phyloP scores from a whole-genome alignment of 176 grass and related monocot species.

The Aegilops bicornis region DNA sequence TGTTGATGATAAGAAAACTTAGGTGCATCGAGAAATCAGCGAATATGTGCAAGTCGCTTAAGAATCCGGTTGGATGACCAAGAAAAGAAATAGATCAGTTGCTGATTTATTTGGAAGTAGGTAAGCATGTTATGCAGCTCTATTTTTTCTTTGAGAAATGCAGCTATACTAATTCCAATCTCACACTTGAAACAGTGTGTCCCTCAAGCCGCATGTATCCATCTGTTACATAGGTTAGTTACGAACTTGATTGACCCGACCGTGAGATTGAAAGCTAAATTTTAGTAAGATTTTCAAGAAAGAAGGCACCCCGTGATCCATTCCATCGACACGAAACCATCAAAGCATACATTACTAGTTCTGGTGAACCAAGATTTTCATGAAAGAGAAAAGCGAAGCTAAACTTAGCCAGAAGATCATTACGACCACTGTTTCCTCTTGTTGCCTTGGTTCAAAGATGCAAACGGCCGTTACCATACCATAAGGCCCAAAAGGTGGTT shows the following conservation, averaged over 20 bases:
- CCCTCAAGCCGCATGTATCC: not conserved
- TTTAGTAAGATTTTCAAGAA: no score
- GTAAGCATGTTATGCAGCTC: not conserved
- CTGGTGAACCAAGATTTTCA: not conserved
- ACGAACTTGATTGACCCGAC: no score
- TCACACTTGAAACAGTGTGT: not conserved
- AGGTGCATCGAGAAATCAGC: not conserved
- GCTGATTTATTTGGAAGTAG: not conserved
- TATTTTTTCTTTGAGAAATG: not conserved
- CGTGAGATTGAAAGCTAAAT: no score
- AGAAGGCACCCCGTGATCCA: no score
- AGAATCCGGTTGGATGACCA: not conserved
- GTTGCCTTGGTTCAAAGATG: not conserved
- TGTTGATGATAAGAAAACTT: not conserved
- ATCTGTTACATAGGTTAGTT: no score
- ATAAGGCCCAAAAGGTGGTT: no score
- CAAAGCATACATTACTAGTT: not conserved
- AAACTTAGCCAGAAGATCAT: no score
- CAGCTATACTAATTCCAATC: not conserved
- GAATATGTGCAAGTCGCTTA: not conserved
- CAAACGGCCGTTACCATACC: no score
- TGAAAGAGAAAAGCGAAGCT: not conserved
- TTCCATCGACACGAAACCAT: no score
- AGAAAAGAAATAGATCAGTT: not conserved
- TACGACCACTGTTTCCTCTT: not conserved